Evolutionary conservation across 768 basidiomycete species (phyloP), one percentile per base, ranked within the genome.

Genomic region (Boletus patriciae): DNA sequence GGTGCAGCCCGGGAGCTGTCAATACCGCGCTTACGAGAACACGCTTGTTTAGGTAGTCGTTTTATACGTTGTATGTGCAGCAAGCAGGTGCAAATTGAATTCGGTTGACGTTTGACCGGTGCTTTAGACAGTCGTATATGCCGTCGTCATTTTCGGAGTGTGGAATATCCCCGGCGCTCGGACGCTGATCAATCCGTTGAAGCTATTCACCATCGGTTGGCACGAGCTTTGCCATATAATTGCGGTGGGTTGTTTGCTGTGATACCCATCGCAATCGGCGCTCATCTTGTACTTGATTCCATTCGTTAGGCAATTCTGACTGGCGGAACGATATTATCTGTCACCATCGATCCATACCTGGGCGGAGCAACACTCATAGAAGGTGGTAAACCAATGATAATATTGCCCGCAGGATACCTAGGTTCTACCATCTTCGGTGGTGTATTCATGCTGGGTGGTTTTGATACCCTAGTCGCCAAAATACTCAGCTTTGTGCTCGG

Each of bases 401-500:
- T 92, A 59, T 80, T 94, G 34, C 77, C 86, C 11, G 81, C 92
- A 10, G 92, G 92, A 27, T 94, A 94, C 70, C 68, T 93, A 34
- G 92, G 92, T 19, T 92, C 90, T 12, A 85, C 88, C 10, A 70
- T 94, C 11, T 78, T 94, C 25, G 92, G 92, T 18, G 92, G 87
- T 6, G 77, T 87, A n/a, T 88, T 94, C 63, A 80, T 93, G 23
- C 77, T 94, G 27, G 89, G 86, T 38, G 90, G 90, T 18, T 94
- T 90, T 77, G 88, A 94, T 69, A 94, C 89, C 3, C 83, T 96
- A 18, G 89, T 92, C 13, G 88, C 94, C 34, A 98, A 98, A 73
- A 84, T 97, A 55, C 83, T 94, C 71, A 94, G 93, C 74, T 94
- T 95, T 65, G 86, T 95, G 50, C 80, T 96, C 49, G 94, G 85